These are phyloP conservation scores for Fusarium goolgardi DNA, from an alignment of 2,329 filamentous ascomycete species.

Conservation along the genomic window DNA sequence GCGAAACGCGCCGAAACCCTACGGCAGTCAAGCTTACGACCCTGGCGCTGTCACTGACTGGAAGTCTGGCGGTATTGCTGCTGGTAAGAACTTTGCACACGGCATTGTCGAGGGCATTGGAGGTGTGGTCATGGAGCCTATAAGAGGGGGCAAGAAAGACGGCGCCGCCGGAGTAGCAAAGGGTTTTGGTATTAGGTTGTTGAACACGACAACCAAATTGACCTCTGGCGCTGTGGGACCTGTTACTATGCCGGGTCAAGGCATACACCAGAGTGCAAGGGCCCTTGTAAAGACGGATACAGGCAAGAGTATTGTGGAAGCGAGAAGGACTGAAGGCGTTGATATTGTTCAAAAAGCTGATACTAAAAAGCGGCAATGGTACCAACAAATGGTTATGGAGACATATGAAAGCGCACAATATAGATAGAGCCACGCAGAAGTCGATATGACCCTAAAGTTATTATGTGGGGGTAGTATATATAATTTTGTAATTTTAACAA, in stretches of 20 bases:
- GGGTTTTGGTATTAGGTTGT: constrained; percentile 17
- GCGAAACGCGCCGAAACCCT: constrained; percentile 30
- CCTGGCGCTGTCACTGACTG: constrained; percentile 19
- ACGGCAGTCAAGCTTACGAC: constrained; percentile 20
- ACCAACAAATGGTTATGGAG: accelerated
- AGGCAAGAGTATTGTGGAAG: background rate
- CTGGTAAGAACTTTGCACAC: constrained; percentile 15
- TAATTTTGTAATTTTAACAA: background rate
- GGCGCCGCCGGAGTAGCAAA: constrained; percentile 19
- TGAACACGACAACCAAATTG: constrained; percentile 13
- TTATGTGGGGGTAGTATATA: accelerated
- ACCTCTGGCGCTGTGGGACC: background rate
- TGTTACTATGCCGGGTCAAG: background rate
- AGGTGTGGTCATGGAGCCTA: constrained; percentile 21
- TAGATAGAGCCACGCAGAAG: background rate
- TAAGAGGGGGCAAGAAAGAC: constrained; percentile 7
- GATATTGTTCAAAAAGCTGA: accelerated
- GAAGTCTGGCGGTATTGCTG: constrained; percentile 21
- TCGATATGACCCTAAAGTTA: background rate
- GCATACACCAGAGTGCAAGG: constrained; percentile 3
- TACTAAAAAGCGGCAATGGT: accelerated
- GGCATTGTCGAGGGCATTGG: constrained; percentile 22
- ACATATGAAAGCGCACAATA: background rate
- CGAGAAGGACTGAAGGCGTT: background rate
- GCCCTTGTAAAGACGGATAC: constrained; percentile 13